Conservation (phyloP, 129 eudicot species). For the carrot (Daucus carota) region DNA sequence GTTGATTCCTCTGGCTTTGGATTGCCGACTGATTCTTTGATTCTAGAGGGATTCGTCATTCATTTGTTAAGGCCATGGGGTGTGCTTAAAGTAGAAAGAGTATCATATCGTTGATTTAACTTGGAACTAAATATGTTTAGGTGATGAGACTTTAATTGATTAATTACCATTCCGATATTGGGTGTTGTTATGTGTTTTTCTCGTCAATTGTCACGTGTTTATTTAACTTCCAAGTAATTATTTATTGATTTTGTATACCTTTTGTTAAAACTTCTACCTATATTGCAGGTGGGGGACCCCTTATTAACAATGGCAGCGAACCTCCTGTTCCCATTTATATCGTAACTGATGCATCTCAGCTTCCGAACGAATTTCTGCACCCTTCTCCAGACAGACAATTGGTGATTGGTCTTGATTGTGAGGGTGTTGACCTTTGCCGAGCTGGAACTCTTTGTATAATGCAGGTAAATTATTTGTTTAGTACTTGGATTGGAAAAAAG, state of each 20-base stretch:
- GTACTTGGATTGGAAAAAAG: neutral
- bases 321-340: conserved; percentile 61
- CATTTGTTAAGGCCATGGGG: neutral
- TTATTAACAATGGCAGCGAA: conserved; percentile 11
- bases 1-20: no score
- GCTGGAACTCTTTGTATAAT: conserved; percentile 81
- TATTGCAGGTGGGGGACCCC: conserved; percentile 42
- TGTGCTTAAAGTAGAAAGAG: neutral
- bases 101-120: no score
- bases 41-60: neutral
- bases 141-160: no score
- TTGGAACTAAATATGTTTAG: no score
- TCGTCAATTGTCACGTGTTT: neutral
- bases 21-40: no score
- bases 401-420: conserved; percentile 92
- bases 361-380: conserved; percentile 69
- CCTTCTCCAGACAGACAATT: conserved; percentile 58
- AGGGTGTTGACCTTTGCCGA: conserved; percentile 98
- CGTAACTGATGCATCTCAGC: conserved; percentile 72
- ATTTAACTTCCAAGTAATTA: neutral
- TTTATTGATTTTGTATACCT: neutral
- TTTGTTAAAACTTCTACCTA: neutral
- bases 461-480: conserved; percentile 49
- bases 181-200: neutral
- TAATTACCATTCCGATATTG: neutral